These are phyloP conservation scores for Cyberlindnera xylosilytica DNA, from an alignment of 805 yeast genomes.

Conservation along the genomic window DNA sequence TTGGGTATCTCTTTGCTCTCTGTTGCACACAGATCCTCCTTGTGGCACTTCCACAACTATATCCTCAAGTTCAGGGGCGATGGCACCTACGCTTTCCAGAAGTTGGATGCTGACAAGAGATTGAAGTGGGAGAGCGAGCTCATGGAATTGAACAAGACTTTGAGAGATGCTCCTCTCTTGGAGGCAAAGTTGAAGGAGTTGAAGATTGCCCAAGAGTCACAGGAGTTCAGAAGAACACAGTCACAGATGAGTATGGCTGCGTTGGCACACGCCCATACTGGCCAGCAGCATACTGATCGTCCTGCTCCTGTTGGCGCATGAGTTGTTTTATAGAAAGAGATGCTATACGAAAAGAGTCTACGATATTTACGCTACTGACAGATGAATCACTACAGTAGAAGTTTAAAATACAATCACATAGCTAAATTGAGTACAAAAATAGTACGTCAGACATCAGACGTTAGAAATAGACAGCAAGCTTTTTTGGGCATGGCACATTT, in stretches of 20 bases:
- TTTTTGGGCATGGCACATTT: conserved; percentile 19
- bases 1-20: conserved; percentile 80
- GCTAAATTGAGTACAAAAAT: too few species aligned
- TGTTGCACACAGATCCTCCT: conserved; percentile 87
- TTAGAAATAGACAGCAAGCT: neutral
- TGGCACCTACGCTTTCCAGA: conserved; percentile 61
- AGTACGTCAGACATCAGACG: neutral
- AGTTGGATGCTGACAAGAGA: conserved; percentile 70
- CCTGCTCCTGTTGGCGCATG: neutral
- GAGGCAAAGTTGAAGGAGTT: conserved; percentile 65
- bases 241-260: conserved; percentile 26
- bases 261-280: too few species aligned
- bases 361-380: too few species aligned
- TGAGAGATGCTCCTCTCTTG: conserved; percentile 69
- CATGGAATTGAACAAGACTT: conserved; percentile 59
- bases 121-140: conserved; percentile 76
- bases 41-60: conserved; percentile 88
- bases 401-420: neutral
- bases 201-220: conserved; percentile 44
- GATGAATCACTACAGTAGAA: too few species aligned
- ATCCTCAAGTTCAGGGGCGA: conserved; percentile 84
- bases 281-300: neutral
- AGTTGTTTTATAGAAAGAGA: too few species aligned
- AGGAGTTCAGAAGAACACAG: conserved; percentile 28
- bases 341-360: too few species aligned